Conservation (phyloP, 2,329 filamentous ascomycete species). For the Aspergillus oerlinghausenensis region DNA sequence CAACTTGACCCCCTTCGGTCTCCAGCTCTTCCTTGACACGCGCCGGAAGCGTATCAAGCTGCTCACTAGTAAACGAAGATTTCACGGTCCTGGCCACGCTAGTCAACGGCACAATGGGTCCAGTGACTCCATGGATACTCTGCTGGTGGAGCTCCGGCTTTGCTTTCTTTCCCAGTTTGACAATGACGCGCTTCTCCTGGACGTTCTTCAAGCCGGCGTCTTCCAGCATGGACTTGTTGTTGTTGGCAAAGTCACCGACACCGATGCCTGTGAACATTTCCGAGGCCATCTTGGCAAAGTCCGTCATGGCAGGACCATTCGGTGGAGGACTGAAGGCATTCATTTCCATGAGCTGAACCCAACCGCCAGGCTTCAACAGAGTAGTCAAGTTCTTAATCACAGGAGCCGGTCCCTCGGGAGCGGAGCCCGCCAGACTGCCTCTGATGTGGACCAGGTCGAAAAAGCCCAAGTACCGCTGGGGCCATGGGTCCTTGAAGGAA, state of each 20-base stretch:
- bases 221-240: slow-evolving; percentile 4
- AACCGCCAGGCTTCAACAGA: slow-evolving; percentile 2
- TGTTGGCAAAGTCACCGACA: slow-evolving; percentile 4
- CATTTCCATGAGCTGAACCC: slow-evolving; percentile 6
- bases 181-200: slow-evolving; percentile 3
- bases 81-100: slow-evolving; percentile 1
- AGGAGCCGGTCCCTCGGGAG: not conserved
- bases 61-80: slow-evolving; percentile 1
- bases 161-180: slow-evolving; percentile 1
- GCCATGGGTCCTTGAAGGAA: slow-evolving; percentile 4
- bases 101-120: slow-evolving; percentile 2
- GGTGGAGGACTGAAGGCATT: slow-evolving; percentile 3
- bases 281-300: slow-evolving; percentile 4
- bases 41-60: not conserved
- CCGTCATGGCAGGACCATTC: slow-evolving; percentile 4
- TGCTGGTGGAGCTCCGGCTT: slow-evolving; percentile 1
- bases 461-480: not conserved
- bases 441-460: slow-evolving; percentile 4
- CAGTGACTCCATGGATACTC: slow-evolving; percentile 3
- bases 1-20: slow-evolving; percentile 2
- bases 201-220: slow-evolving; percentile 4
- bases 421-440: slow-evolving; percentile 4
- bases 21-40: slow-evolving; percentile 4
- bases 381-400: slow-evolving; percentile 1
- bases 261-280: slow-evolving; percentile 1